Percentiles rank a stretch among this genome's conserved stretches.
These are phyloP conservation scores for Daldinia sp. DNA, from an alignment of 2,329 filamentous ascomycete genomes.

Conservation along the genomic window DNA sequence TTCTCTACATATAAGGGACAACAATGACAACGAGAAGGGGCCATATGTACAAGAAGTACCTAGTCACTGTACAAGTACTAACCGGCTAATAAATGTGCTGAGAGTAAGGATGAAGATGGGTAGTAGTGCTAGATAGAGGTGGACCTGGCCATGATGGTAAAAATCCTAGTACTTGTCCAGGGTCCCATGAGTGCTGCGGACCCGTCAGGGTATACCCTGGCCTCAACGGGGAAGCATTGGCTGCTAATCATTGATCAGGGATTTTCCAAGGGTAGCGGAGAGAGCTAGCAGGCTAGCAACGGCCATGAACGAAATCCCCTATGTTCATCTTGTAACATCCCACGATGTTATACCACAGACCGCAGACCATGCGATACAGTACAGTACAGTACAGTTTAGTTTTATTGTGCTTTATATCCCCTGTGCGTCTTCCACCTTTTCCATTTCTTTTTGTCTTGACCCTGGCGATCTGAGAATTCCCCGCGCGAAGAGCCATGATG, in stretches of 20 bases:
- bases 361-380: constrained; percentile 18
- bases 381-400: constrained; percentile 3
- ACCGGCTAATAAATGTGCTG: constrained; percentile 38
- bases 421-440: constrained; percentile 8
- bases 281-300: constrained; percentile 7
- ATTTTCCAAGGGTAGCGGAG: constrained; percentile 38
- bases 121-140: constrained; percentile 39
- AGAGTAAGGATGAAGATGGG: constrained; percentile 39
- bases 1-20: constrained; percentile 24
- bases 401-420: constrained; percentile 15
- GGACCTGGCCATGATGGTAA: constrained; percentile 45
- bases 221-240: constrained; percentile 43
- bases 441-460: constrained; percentile 14
- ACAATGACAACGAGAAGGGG: constrained; percentile 24
- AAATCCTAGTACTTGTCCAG: constrained; percentile 39
- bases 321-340: constrained; percentile 32
- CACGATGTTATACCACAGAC: constrained; percentile 27
- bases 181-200: constrained; percentile 41
- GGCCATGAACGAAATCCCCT: constrained; percentile 34
- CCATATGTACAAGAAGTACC: constrained; percentile 19
- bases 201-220: constrained; percentile 43
- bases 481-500: constrained; percentile 39
- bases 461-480: constrained; percentile 43
- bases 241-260: constrained; percentile 45
- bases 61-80: constrained; percentile 13